Evolutionary conservation across 441 rosid genomes (phyloP), one percentile per base, ranked within the genome.

Genomic region (Capsella rubella): DNA sequence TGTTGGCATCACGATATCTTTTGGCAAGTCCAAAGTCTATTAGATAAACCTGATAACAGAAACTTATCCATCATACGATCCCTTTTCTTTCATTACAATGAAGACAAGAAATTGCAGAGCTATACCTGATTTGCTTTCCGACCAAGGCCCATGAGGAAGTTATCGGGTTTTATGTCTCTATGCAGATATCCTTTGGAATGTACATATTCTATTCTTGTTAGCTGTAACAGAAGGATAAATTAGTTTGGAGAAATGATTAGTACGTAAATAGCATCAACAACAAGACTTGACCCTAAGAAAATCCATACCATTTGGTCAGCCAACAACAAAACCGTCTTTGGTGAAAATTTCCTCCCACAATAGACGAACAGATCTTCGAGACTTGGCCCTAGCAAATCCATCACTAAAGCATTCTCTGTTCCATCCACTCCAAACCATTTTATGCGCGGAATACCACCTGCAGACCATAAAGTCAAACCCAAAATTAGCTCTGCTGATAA

Each of bases 141-240:
- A 13, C 96, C 95, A 37, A 92, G 87, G 46, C 97, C 99, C 97
- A 94, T 94, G 62, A 94, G 94, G 49, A 92, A 94, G 87, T 94
- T 92, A 84, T 94, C 99, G 0, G 99, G 99, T 65, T 92, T 92
- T 31, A 94, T 92, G 75, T 92, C 97, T 84, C 97, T 88, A 73
- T 92, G 97, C 65, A 94, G 81, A 83, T 87, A 92, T 28, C 97
- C 97, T 82, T 89, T 94, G 6, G 97, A 89, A 77, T 95, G 97
- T 53, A 88, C 90, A 75, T 81, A 92, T 46, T 90, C 97, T 70
- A 92, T 90, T 77, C 99, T 90, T 21, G 99, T 84, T 31, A 94
- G 84, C 99, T 94, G 69, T 27, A 79, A 56, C 34, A 76, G 13
- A 0, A 11, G 0, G 6, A 59, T n/a, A 60, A 15, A 14, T 34